Percentiles rank a stretch among this genome's conserved stretches.
Evolutionary conservation across 495 filamentous ascomycete species (phyloP).

Genomic region (Podospora anserina): DNA sequence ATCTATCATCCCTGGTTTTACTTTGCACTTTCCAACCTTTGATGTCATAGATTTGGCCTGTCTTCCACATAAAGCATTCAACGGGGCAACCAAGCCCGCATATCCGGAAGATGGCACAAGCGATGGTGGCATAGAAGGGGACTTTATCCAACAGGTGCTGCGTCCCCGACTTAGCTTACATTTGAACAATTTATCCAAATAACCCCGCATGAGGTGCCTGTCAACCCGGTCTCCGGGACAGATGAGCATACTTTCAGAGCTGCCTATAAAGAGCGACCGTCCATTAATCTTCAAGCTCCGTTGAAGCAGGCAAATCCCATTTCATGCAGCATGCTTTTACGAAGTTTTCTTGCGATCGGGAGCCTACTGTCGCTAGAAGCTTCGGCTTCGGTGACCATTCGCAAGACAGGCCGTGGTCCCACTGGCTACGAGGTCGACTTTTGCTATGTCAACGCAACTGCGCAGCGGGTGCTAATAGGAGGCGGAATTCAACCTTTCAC

Average conservation of each 20-base stretch:
- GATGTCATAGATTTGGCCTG: background rate
- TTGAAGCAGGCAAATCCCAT: too few relatives aligned
- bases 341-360: background rate
- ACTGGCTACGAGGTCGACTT: slow-evolving; percentile 37
- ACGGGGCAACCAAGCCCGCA: background rate
- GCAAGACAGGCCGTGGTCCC: slow-evolving; percentile 31
- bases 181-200: background rate
- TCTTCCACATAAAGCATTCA: too few relatives aligned
- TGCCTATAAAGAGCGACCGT: too few relatives aligned
- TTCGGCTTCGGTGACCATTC: slow-evolving; percentile 30
- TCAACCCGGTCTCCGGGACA: background rate
- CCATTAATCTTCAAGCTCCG: too few relatives aligned
- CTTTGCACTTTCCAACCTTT: slow-evolving; percentile 7
- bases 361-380: background rate
- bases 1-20: slow-evolving; percentile 7
- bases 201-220: background rate
- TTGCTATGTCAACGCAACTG: slow-evolving; percentile 31
- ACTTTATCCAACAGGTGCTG: too few relatives aligned
- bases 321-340: background rate
- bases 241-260: background rate
- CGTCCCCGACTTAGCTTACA: too few relatives aligned
- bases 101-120: background rate
- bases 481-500: slow-evolving; percentile 32
- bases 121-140: background rate
- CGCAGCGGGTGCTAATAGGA: slow-evolving; percentile 32